Evolutionary conservation across 192 early-diverging fungal species (phyloP), one percentile per base, ranked within the genome.

Genomic region (Gamsiella multidivaricata): DNA sequence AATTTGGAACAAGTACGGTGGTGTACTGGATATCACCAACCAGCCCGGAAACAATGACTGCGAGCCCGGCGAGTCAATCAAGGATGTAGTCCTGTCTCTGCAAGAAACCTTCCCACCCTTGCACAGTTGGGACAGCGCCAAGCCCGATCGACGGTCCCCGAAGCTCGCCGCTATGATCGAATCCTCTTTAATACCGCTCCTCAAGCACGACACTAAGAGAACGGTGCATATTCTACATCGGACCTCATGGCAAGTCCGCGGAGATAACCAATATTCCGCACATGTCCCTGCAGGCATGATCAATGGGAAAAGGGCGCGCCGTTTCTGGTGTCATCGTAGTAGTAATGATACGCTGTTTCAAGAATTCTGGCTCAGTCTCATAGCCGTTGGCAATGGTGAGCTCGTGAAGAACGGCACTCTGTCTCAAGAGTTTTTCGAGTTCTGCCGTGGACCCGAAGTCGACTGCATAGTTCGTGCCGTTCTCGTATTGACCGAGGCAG

Each of bases 41-140:
- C 52, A 64, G 5, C 53, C 51, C 54, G 61, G 47, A 47, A 25
- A 18, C 7, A 23, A 58, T n/a, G 3, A 45, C 2, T 68, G 65
- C 46, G 66, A 78, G 59, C 20, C 29, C 9, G 58, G 64, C 15
- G 74, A 78, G 65, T 31, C 41, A 17, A 29, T 78, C 26, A 68
- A 64, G 51, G 74, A 69, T 11, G 53, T 68, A 7, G 43, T 69
- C 22, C 61, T 78, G 31, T 45, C 53, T 0, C 47, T 78, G 4
- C 74, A 78, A 36, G 74, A 78, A 34, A 42, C 29, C 14, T 55
- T 50, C 23, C 74, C 74, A 2, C 74, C 74, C n/a, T 37, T 69
- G 29, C 54, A 57, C 18, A 37, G 54, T 10, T 63, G 60, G 74
- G 32, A 57, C 20, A 15, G 20, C 3, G 25, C 57, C 28, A 34